phyloP scores from a whole-genome alignment of 106 monocot species.

The Dioscorea dumetorum region DNA sequence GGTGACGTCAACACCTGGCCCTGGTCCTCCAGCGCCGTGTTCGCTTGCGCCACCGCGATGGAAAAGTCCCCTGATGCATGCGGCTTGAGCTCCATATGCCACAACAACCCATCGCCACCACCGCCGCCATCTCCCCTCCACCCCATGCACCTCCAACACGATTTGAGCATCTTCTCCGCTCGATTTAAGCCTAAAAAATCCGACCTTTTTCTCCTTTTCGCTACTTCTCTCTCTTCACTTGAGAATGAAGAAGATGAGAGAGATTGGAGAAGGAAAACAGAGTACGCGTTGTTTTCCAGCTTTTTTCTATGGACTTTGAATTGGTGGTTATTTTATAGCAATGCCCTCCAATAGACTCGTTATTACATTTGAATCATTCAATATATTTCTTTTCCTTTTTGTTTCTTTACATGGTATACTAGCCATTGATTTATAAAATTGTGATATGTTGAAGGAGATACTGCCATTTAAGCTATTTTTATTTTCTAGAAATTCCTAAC shows the following conservation, averaged over 20 bases:
- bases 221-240: background rate
- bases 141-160: slow-evolving; percentile 15
- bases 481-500: too few species aligned
- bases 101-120: slow-evolving; percentile 24
- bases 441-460: background rate
- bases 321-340: background rate
- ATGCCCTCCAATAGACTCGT: background rate
- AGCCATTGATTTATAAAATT: background rate
- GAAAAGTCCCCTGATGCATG: slow-evolving; percentile 52
- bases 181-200: background rate
- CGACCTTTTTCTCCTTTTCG: background rate
- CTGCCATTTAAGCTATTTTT: too few species aligned
- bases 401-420: background rate
- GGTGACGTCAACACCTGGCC: slow-evolving; percentile 42
- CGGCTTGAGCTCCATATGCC: slow-evolving; percentile 46
- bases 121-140: slow-evolving; percentile 5
- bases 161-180: background rate
- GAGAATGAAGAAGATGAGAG: background rate
- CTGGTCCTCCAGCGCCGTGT: slow-evolving; percentile 44
- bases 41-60: slow-evolving; percentile 46
- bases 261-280: background rate
- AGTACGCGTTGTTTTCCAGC: background rate
- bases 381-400: background rate
- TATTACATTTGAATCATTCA: background rate
- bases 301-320: background rate